Evolutionary conservation across 768 basidiomycete genomes (phyloP).

Genomic region (Exsudoporus frostii): DNA sequence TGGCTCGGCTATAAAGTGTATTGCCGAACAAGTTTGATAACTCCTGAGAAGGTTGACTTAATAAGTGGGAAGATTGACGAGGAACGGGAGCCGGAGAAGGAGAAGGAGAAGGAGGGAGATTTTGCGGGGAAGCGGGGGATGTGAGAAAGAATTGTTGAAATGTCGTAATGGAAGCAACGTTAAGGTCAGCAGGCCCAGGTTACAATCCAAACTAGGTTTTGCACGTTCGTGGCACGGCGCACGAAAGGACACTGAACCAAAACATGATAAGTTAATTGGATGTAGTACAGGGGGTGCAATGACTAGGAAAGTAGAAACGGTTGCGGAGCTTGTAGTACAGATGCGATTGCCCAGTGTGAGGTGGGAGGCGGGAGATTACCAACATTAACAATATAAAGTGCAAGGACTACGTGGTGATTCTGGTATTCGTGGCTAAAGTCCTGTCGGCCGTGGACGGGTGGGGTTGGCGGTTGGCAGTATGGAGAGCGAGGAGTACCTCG

Average conservation of each 20-base stretch:
- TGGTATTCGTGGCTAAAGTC: slow-evolving; percentile 6
- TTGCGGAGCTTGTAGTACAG: slow-evolving; percentile 26
- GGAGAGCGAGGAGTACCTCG: slow-evolving; percentile 61
- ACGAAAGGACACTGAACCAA: background rate
- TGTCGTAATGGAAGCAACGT: slow-evolving; percentile 11
- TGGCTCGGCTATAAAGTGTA: slow-evolving; percentile 37
- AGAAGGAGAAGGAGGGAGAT: slow-evolving; percentile 40
- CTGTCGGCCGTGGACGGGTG: slow-evolving; percentile 17
- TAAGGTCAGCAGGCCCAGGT: background rate
- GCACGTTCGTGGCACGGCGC: slow-evolving; percentile 10
- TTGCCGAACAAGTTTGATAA: slow-evolving; percentile 35
- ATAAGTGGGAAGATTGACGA: slow-evolving; percentile 50
- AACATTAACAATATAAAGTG: background rate
- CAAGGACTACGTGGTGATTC: slow-evolving; percentile 26
- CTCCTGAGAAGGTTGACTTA: slow-evolving; percentile 49
- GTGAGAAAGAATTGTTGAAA: slow-evolving; percentile 27
- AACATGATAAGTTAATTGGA: slow-evolving; percentile 19
- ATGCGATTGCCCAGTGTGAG: slow-evolving; percentile 14
- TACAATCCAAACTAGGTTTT: background rate
- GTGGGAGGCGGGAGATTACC: slow-evolving; percentile 4
- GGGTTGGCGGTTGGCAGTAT: slow-evolving; percentile 33
- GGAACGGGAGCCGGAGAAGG: slow-evolving; percentile 46
- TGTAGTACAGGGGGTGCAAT: slow-evolving; percentile 19
- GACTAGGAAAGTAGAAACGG: background rate
- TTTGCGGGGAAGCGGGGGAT: slow-evolving; percentile 11